Evolutionary conservation across 192 early-diverging fungal species (phyloP).

Genomic region (Mortierella hygrophila): DNA sequence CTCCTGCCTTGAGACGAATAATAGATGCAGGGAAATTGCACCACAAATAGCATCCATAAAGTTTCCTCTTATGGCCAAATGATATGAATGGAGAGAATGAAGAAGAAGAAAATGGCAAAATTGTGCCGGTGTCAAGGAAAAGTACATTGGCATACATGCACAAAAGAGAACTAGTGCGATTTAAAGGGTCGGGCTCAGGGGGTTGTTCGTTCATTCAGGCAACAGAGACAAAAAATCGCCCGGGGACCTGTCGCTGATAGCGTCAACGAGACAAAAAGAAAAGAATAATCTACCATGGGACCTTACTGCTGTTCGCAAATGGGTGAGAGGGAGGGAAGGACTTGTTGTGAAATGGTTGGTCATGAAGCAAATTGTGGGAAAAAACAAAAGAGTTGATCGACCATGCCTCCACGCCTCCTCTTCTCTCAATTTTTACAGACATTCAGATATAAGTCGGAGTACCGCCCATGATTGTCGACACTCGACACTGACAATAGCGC

Average conservation of each 20-base stretch:
- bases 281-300: too few relatives aligned
- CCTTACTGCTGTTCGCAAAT: too few relatives aligned
- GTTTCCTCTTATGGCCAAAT: not conserved
- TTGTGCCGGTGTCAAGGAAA: not conserved
- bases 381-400: too few relatives aligned
- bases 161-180: not conserved
- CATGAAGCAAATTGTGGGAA: too few relatives aligned
- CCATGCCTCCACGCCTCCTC: too few relatives aligned
- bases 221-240: not conserved
- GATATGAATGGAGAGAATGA: not conserved
- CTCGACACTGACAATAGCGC: not conserved
- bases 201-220: not conserved
- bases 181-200: not conserved
- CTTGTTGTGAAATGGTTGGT: too few relatives aligned
- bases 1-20: not conserved
- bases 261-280: too few relatives aligned
- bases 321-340: too few relatives aligned
- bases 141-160: not conserved
- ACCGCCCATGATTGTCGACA: not conserved
- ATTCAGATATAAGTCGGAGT: not conserved
- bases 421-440: too few relatives aligned
- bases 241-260: not conserved
- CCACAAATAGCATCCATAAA: constrained; percentile 1
- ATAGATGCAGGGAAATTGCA: constrained; percentile 1
- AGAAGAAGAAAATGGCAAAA: not conserved